Conservation (phyloP, 164 flowering plant genomes). For the Annona squamosa region DNA sequence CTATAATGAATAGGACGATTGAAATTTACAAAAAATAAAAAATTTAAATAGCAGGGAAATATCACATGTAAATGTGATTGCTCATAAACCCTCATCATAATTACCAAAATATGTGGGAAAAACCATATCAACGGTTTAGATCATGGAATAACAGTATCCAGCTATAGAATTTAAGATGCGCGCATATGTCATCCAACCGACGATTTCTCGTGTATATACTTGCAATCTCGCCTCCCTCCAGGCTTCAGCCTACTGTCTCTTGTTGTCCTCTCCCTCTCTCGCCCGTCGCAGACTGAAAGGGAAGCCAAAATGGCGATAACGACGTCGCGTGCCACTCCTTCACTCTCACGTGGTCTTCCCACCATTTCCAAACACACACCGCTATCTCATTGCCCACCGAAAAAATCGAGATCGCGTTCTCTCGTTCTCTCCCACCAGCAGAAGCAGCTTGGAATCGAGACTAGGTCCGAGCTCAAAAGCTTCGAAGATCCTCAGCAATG, state of each 20-base stretch:
- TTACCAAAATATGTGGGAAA: no score
- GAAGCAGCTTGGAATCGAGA: neutral
- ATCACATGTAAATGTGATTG: no score
- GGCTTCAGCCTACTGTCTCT: neutral
- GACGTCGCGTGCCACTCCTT: constrained; percentile 7
- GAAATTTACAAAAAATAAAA: no score
- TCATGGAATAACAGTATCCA: no score
- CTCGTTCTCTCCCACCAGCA: neutral
- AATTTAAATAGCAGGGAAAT: no score
- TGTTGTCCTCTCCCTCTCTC: neutral
- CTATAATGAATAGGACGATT: no score
- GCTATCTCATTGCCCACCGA: neutral
- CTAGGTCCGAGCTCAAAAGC: constrained; percentile 10
- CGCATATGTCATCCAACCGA: no score
- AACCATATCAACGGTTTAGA: no score
- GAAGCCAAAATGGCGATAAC: constrained; percentile 17
- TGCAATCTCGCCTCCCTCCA: neutral
- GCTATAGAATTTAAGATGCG: no score
- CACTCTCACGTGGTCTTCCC: neutral
- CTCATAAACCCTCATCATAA: no score
- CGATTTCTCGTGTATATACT: no score
- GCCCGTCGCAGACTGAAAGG: neutral
- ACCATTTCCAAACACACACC: constrained; percentile 1
- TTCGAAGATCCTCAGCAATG: constrained; percentile 17
- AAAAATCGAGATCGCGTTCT: no score